phyloP scores from a whole-genome alignment of 352 stramenopile genomes.

The Blastocystis sp. region DNA sequence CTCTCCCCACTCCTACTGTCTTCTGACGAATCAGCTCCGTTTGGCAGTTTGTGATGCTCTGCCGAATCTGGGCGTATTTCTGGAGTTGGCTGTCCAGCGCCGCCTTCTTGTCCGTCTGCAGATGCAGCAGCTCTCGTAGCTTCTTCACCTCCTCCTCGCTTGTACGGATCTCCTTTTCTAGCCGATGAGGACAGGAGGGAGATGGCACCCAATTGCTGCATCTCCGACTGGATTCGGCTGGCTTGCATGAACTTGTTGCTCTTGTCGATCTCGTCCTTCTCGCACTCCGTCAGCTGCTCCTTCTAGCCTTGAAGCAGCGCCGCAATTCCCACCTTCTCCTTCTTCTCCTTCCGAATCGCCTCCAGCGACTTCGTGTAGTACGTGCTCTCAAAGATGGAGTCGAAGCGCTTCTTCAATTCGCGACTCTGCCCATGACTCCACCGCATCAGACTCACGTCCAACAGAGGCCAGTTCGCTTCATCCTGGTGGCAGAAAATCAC shows the following conservation, averaged over 20 bases:
- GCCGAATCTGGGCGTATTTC: constrained; percentile 66
- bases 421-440: constrained; percentile 75
- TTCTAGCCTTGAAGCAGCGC: neutral
- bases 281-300: constrained; percentile 86
- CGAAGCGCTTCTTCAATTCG: constrained; percentile 97
- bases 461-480: constrained; percentile 92
- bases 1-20: constrained; percentile 23
- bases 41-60: constrained; percentile 31
- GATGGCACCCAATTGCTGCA: constrained; percentile 67
- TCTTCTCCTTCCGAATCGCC: constrained; percentile 77
- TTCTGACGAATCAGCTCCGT: neutral
- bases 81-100: constrained; percentile 76
- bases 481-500: constrained; percentile 99
- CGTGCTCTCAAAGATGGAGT: constrained; percentile 98
- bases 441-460: constrained; percentile 70
- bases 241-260: constrained; percentile 74
- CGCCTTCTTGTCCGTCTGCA: constrained; percentile 73
- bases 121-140: constrained; percentile 73
- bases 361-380: constrained; percentile 96
- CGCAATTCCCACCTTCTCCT: constrained; percentile 19
- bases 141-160: constrained; percentile 73
- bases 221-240: constrained; percentile 71
- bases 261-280: constrained; percentile 73
- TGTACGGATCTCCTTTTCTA: constrained; percentile 72
- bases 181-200: constrained; percentile 69